Base-by-base conservation (phyloP, 202 grass and related monocot species). In the Panicum hallii region DNA sequence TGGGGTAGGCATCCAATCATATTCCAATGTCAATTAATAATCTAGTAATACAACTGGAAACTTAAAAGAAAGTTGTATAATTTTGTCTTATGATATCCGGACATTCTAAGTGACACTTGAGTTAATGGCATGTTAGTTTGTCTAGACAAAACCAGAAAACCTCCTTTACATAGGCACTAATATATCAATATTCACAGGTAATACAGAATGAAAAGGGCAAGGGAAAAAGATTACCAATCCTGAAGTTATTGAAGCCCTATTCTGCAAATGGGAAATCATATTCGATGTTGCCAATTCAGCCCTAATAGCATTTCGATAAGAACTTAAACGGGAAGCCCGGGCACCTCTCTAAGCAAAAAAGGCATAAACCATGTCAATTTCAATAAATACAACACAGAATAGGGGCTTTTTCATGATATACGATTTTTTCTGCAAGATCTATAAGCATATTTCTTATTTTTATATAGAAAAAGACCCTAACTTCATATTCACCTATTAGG, bases 281-380 rank as follows among this genome's bases (percentile, higher is more conserved):
- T 44, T 57, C 32, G 19, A 12, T 23, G 20, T 32, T 12, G 40
- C 85, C 81, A 72, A 82, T 72, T 49, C 23, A 71, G 40, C 71
- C 54, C 77, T 81, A 63, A 49, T 5, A 67, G 43, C 57, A 86
- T 48, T 70, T 74, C 63, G 78, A 56, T 74, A 55, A 82, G 66
- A 58, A 76, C 30, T 77, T 23, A 63, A 83, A 78, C 60, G 60
- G 19, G 69, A 38, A 83, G 61, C 67, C 20, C 60, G 52, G 48
- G 67, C 52, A 83, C 43, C 67, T 83, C 88, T 87, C 88, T 90
- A 87, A 67, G 23, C 30, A 86, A 62, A 63, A 62, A 62, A 63
- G 76, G 2, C 42, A 70, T 38, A 74, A 82, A 88, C 56, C 17
- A 68, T 54, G 41, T 71, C 73, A 85, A 45, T 83, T 70, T 68